These are phyloP conservation scores for Trichophyton schoenleinii DNA, from an alignment of 2,329 filamentous ascomycete species.

Conservation along the genomic window DNA sequence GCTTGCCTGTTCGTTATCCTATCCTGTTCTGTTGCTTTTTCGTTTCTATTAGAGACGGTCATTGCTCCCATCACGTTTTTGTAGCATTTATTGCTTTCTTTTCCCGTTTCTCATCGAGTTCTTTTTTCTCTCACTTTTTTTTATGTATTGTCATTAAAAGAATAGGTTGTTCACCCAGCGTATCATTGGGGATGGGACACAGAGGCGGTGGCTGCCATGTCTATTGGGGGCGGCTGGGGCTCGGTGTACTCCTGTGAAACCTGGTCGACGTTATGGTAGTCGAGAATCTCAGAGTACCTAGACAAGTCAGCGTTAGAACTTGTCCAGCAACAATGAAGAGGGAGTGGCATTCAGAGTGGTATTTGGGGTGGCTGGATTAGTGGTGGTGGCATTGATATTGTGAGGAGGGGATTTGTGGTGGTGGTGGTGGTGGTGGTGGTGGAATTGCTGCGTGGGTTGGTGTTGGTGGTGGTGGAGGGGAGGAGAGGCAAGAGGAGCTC, in stretches of 20 bases:
- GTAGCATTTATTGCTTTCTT: too few relatives aligned
- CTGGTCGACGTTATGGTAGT: slow-evolving; percentile 87
- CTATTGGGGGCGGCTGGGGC: not conserved
- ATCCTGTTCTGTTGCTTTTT: too few relatives aligned
- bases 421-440: not conserved
- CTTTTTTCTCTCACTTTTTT: not conserved
- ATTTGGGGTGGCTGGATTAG: too few relatives aligned
- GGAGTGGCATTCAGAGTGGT: too few relatives aligned
- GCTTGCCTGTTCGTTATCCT: too few relatives aligned
- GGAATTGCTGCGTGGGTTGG: not conserved
- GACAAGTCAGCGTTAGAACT: slow-evolving; percentile 8
- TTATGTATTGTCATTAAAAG: not conserved
- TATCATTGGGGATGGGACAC: not conserved
- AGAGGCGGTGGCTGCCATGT: not conserved
- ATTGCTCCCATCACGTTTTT: too few relatives aligned
- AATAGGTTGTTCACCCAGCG: not conserved
- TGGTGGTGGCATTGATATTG: not conserved
- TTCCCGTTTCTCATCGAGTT: too few relatives aligned
- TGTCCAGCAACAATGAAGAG: too few relatives aligned
- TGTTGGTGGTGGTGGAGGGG: not conserved
- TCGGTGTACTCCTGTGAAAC: slow-evolving; percentile 17
- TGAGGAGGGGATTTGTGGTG: not conserved
- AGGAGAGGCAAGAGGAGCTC: slow-evolving; percentile 27
- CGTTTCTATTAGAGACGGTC: too few relatives aligned
- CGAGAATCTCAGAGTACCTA: slow-evolving; percentile 97